Percentiles rank a stretch among this genome's conserved stretches.
These are phyloP conservation scores for Xylaria nigripes DNA, from an alignment of 495 filamentous ascomycete genomes.

Conservation along the genomic window DNA sequence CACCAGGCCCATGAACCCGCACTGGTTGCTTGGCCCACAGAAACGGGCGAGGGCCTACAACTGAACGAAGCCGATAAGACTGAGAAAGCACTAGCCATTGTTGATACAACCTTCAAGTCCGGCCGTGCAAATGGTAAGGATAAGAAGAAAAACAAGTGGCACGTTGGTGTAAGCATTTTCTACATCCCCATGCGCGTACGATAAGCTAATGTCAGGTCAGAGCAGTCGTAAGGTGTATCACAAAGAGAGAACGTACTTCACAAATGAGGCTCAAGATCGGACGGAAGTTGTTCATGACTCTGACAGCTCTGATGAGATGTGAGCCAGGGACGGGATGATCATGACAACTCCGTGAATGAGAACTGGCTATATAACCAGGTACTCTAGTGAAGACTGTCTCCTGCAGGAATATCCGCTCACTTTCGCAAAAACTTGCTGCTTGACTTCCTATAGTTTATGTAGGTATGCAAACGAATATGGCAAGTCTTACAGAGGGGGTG, in stretches of 20 bases:
- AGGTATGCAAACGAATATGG: no score
- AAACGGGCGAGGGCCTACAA: not conserved
- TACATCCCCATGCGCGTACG: not conserved
- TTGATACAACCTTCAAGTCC: not conserved
- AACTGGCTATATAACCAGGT: not conserved
- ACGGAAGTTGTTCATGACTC: slow-evolving; percentile 4
- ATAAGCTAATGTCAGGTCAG: slow-evolving; percentile 5
- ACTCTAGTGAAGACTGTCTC: no score
- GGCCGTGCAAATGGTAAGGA: not conserved
- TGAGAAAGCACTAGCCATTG: not conserved
- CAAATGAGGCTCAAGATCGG: not conserved
- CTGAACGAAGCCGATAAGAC: not conserved
- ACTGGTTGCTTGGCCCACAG: not conserved
- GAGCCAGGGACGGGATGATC: not conserved
- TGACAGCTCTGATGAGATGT: slow-evolving; percentile 10
- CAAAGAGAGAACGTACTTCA: not conserved
- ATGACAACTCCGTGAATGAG: not conserved
- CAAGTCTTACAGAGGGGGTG: not conserved
- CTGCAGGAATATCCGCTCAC: no score
- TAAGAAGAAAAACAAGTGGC: slow-evolving; percentile 2
- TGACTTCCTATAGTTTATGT: no score
- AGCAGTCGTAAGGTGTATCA: slow-evolving; percentile 8
- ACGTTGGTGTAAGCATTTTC: slow-evolving; percentile 10
- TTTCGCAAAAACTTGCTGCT: no score
- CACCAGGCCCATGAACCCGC: not conserved